Evolutionary conservation across 2,329 filamentous ascomycete genomes (phyloP).

Genomic region (Scorias spongiosa): DNA sequence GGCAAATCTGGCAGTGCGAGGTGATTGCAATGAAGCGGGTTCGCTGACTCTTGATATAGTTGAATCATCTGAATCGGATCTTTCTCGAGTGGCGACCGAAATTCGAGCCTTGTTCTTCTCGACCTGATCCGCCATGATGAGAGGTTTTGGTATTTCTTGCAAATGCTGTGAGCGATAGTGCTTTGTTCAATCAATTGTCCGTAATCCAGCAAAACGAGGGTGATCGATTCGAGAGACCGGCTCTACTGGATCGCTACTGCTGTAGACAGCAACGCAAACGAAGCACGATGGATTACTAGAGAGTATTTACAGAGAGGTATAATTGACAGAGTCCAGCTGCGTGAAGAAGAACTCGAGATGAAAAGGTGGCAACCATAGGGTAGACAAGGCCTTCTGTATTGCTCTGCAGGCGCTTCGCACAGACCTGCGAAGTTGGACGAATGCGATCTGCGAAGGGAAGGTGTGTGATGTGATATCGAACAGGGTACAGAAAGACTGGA

Average conservation of each 20-base stretch:
- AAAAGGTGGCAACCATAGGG: not conserved
- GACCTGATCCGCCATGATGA: not conserved
- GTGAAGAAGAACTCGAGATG: not conserved
- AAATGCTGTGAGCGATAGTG: no score
- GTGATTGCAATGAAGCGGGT: slow-evolving; percentile 39
- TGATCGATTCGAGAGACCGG: not conserved
- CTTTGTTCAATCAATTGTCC: no score
- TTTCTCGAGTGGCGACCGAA: not conserved
- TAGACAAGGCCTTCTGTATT: not conserved
- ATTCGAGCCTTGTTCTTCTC: not conserved
- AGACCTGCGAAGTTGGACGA: not conserved
- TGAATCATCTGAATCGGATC: not conserved
- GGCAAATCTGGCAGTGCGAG: slow-evolving; percentile 63
- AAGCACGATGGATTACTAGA: not conserved
- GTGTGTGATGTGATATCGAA: not conserved
- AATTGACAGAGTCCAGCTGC: not conserved
- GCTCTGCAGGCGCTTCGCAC: not conserved
- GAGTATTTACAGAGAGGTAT: not conserved
- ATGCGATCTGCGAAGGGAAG: not conserved
- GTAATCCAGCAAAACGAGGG: no score
- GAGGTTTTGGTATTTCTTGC: not conserved
- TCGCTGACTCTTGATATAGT: slow-evolving; percentile 22
- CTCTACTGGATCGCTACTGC: not conserved
- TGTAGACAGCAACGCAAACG: not conserved
- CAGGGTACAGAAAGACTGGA: not conserved